Evolutionary conservation across 1,284 basidiomycete species (phyloP).

Genomic region (Rhodotorula glutinis): DNA sequence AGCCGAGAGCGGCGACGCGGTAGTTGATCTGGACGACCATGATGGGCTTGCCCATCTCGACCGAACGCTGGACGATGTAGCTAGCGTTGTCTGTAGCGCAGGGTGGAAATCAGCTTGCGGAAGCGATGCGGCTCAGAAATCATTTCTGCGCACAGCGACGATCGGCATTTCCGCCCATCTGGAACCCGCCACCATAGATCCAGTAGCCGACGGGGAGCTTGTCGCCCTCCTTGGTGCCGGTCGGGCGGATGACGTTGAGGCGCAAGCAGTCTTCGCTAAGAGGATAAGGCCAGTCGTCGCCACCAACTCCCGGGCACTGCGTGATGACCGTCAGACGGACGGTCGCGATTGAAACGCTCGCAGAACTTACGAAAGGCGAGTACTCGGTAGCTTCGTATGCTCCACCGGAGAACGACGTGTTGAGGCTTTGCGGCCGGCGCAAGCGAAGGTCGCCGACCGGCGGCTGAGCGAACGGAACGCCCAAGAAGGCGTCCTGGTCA

Average conservation of each 20-base stretch:
- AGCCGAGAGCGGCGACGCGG: constrained; percentile 54
- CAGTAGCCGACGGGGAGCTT: constrained; percentile 60
- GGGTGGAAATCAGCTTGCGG: no score
- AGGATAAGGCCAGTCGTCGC: constrained; percentile 20
- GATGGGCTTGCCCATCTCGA: constrained; percentile 34
- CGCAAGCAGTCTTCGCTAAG: constrained; percentile 53
- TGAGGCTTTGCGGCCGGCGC: constrained; percentile 52
- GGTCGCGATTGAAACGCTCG: rapidly evolving
- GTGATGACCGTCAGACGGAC: no score
- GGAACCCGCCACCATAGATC: constrained; percentile 35
- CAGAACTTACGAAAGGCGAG: constrained; percentile 14
- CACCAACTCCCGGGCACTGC: constrained; percentile 30
- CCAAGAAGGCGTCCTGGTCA: constrained; percentile 46
- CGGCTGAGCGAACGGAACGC: constrained; percentile 57
- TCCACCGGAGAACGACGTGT: constrained; percentile 16
- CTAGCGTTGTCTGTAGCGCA: constrained; percentile 43
- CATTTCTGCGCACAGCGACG: constrained; percentile 14
- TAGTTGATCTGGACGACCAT: constrained; percentile 47
- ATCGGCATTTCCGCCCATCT: constrained; percentile 19
- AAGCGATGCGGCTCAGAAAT: no score
- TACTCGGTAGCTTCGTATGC: constrained; percentile 10
- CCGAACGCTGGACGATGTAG: constrained; percentile 28
- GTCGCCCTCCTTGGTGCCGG: constrained; percentile 48
- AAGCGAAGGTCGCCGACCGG: constrained; percentile 56
- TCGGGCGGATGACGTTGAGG: constrained; percentile 57